phyloP scores from a whole-genome alignment of 2,329 filamentous ascomycete species.

The Fonsecaea erecta region DNA sequence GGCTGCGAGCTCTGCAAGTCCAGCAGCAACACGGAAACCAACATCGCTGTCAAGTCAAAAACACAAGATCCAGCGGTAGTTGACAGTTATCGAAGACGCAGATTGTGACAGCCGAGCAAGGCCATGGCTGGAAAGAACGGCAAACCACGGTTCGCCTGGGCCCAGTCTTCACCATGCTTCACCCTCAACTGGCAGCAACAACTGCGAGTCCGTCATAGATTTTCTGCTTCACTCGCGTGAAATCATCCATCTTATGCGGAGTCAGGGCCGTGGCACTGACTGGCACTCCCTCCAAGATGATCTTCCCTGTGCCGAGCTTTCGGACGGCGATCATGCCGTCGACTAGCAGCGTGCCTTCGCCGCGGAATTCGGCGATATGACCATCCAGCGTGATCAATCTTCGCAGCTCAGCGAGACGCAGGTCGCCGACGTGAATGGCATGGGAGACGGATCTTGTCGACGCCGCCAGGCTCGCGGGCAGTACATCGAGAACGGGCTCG shows the following conservation, averaged over 20 bases:
- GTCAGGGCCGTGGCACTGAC: conserved; percentile 52
- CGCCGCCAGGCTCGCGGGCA: conserved; percentile 67
- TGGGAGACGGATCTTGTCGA: conserved; percentile 78
- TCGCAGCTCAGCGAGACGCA: conserved; percentile 84
- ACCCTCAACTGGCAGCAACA: conserved; percentile 70
- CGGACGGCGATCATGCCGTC: conserved; percentile 86
- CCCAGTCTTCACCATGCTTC: neutral
- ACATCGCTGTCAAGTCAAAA: neutral
- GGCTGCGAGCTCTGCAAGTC: neutral
- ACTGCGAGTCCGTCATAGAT: conserved; percentile 95
- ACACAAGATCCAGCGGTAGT: neutral
- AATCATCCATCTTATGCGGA: conserved; percentile 66
- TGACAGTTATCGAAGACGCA: neutral
- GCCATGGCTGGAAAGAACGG: conserved; percentile 2
- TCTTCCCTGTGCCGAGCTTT: conserved; percentile 82
- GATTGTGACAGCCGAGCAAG: neutral
- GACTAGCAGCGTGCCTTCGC: conserved; percentile 88
- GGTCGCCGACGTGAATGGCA: conserved; percentile 90
- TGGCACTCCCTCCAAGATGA: conserved; percentile 82
- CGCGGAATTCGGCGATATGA: conserved; percentile 88
- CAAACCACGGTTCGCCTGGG: conserved; percentile 1
- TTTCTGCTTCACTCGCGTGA: conserved; percentile 84
- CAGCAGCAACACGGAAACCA: neutral
- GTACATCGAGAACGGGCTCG: conserved; percentile 62
- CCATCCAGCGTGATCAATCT: conserved; percentile 80